These are phyloP conservation scores for Saccharomycopsis hybrid DNA, from an alignment of 1,139 yeast species.

Conservation along the genomic window DNA sequence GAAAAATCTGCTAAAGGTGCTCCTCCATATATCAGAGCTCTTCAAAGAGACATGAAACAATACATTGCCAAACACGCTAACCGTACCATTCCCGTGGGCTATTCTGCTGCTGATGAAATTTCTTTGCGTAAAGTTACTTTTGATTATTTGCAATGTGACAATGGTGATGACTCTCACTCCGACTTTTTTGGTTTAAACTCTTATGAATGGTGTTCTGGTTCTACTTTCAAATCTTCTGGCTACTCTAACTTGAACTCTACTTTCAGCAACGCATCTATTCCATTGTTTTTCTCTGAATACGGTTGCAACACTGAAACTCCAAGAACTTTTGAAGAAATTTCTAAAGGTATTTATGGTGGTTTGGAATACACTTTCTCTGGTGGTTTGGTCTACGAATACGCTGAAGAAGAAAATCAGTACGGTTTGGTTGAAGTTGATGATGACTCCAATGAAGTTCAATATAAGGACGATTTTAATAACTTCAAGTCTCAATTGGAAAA, in stretches of 20 bases:
- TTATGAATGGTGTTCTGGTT: conserved; percentile 87
- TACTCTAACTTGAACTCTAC: conserved; percentile 55
- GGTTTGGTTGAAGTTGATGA: conserved; percentile 57
- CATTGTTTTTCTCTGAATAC: conserved; percentile 81
- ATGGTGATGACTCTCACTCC: conserved; percentile 54
- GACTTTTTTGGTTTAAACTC: conserved; percentile 91
- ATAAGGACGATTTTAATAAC: conserved; percentile 50
- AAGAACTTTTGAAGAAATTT: conserved; percentile 66
- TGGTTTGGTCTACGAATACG: conserved; percentile 72
- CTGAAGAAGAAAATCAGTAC: conserved; percentile 61
- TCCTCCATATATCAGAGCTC: conserved; percentile 77
- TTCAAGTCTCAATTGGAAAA: conserved; percentile 43
- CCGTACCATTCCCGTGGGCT: conserved; percentile 83
- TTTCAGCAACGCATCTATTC: conserved; percentile 61
- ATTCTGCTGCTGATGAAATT: conserved; percentile 83
- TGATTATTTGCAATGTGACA: conserved; percentile 73
- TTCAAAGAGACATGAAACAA: conserved; percentile 83
- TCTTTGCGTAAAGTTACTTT: conserved; percentile 69
- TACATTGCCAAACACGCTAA: conserved; percentile 64
- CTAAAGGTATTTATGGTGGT: conserved; percentile 49
- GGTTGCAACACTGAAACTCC: conserved; percentile 63
- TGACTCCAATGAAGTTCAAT: conserved; percentile 32
- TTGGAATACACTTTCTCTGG: conserved; percentile 58
- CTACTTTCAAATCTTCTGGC: conserved; percentile 63
- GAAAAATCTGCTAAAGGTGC: conserved; percentile 56